Conservation (phyloP, 352 stramenopile species). For the Phytophthora macrochlamydospora region DNA sequence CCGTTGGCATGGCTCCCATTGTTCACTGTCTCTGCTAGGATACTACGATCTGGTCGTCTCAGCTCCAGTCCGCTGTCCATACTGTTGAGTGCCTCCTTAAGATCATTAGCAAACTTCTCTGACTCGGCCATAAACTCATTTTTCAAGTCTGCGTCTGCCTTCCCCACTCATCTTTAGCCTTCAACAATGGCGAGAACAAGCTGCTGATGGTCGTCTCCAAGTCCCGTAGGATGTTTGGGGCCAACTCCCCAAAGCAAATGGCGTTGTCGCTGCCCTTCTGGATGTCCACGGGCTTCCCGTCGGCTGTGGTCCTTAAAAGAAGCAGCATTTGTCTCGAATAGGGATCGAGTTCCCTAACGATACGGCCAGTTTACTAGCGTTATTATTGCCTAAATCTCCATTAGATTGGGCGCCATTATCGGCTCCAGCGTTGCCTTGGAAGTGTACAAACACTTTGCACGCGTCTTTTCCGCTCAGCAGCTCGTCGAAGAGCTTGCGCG, state of each 20-base stretch:
- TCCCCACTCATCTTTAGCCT: conserved; percentile 95
- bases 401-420: conserved; percentile 16
- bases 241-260: conserved; percentile 87
- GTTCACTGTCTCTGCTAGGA: conserved; percentile 62
- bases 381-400: conserved; percentile 24
- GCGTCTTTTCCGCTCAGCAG: conserved; percentile 69
- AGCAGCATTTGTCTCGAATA: conserved; percentile 84
- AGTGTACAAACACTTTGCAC: conserved; percentile 83
- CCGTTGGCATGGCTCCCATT: conserved; percentile 49
- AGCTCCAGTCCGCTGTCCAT: conserved; percentile 96
- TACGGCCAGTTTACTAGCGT: conserved; percentile 64
- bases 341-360: conserved; percentile 72
- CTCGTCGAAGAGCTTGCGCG: conserved; percentile 81
- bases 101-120: conserved; percentile 93
- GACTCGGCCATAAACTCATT: conserved; percentile 95
- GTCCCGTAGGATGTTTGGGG: conserved; percentile 81
- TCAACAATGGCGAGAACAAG: conserved; percentile 93
- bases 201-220: conserved; percentile 80
- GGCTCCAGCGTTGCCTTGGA: conserved; percentile 32
- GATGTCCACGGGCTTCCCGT: conserved; percentile 76
- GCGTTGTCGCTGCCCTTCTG: conserved; percentile 80
- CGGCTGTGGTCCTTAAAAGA: conserved; percentile 78
- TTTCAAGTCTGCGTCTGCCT: conserved; percentile 93
- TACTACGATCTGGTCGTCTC: conserved; percentile 81
- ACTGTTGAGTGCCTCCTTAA: conserved; percentile 95